These are phyloP conservation scores for Thymus mandschuricus DNA, from an alignment of 257 asterid genomes.

Conservation along the genomic window DNA sequence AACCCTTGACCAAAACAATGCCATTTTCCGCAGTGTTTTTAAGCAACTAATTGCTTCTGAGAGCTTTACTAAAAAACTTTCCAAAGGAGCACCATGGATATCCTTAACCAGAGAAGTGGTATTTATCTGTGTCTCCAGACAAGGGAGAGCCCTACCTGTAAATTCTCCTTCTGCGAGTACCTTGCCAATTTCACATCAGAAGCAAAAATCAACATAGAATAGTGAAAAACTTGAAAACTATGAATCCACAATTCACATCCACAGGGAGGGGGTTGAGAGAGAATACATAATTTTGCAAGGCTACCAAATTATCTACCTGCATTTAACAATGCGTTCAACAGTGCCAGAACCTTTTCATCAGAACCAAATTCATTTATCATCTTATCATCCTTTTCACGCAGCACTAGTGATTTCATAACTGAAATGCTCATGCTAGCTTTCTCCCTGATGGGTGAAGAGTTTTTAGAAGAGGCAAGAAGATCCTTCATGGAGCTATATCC, in stretches of 20 bases:
- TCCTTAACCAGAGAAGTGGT: conserved; percentile 74
- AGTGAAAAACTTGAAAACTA: conserved; percentile 33
- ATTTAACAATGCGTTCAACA: conserved; percentile 69
- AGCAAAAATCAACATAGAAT: conserved; percentile 63
- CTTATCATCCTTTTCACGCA: conserved; percentile 92
- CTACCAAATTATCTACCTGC: conserved; percentile 79
- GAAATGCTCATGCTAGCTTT: conserved; percentile 90
- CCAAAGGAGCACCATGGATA: conserved; percentile 95
- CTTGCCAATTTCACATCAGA: conserved; percentile 74
- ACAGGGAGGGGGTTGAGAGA: not conserved
- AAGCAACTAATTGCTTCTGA: conserved; percentile 91
- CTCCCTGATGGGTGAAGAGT: conserved; percentile 92
- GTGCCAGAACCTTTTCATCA: conserved; percentile 71
- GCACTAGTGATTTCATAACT: conserved; percentile 85
- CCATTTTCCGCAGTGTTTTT: conserved; percentile 85
- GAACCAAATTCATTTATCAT: conserved; percentile 74
- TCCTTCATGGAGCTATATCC: conserved; percentile 79
- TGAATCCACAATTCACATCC: not conserved
- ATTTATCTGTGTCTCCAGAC: conserved; percentile 50
- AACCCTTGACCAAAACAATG: conserved; percentile 83
- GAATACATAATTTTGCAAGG: conserved; percentile 25
- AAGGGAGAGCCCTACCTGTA: conserved; percentile 53
- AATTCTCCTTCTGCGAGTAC: conserved; percentile 87
- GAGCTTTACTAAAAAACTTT: conserved; percentile 81
- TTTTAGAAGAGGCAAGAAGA: conserved; percentile 75